Evolutionary conservation across 2,329 filamentous ascomycete species (phyloP), one percentile per base, ranked within the genome.

Genomic region (Alternaria gaisen): DNA sequence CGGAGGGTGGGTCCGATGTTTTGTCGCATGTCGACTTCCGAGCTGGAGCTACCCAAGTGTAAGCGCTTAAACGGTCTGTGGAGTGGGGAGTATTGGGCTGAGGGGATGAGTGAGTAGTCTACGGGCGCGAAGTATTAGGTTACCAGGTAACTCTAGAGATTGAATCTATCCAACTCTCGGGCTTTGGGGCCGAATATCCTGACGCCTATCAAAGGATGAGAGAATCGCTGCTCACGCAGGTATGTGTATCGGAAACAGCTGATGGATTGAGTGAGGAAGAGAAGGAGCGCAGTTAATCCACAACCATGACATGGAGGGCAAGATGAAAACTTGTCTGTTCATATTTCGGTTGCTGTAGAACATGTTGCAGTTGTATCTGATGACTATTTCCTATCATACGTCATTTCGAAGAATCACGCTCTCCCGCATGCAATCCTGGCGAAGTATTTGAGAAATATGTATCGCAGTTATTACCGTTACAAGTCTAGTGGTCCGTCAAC

Each of bases 21-120:
- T 12, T 36, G 20, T 50, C 32, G 46, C 46, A 36, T 50, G 46
- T 50, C 11, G 46, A 22, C 46, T 26, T 50, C 46, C 46, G 46
- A n/a, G n/a, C 28, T 50, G 14, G 6, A 5, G 14, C 34, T 24
- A 26, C 24, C 24, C 24, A 26, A 26, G 24, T 26, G 6, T 50
- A 32, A n/a, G 46, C 46, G 46, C 46, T 38, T 50, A n/a, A 11
- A 34, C 14, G 32, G 8, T 30, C 16, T n/a, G 9, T 36, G 11
- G 22, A 14, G 30, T 38, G 46, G 46, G 14, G 20, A 26, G 9
- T 18, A 8, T 16, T 40, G 36, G n/a, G 8, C 8, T 10, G n/a
- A 20, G n/a, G 10, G 12, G 2, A 3, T 24, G 40, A 9, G 14
- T 28, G 8, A 16, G 11, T 41, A 22, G 40, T 12, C 20, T 24